Conservation (phyloP, 768 basidiomycete species). For the Grammothele lineata region DNA sequence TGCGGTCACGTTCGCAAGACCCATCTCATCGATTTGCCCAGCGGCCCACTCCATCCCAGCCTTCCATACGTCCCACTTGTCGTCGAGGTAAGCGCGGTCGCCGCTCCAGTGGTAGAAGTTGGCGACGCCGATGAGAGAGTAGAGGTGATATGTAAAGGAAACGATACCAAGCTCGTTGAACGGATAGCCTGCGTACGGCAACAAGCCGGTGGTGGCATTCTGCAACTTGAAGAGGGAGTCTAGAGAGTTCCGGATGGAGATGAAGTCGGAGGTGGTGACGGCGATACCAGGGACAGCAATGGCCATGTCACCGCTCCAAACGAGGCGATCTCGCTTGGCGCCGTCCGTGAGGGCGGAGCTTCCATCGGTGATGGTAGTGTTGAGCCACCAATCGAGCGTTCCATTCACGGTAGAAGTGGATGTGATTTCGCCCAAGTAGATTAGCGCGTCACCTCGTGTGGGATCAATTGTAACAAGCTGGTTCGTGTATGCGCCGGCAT, state of each 20-base stretch:
- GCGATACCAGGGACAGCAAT: slow-evolving; percentile 15
- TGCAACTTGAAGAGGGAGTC: slow-evolving; percentile 13
- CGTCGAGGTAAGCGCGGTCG: slow-evolving; percentile 11
- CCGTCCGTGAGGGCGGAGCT: slow-evolving; percentile 12
- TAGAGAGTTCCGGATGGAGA: slow-evolving; percentile 11
- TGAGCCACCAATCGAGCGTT: slow-evolving; percentile 8
- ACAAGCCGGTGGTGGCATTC: slow-evolving; percentile 1
- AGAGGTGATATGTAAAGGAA: slow-evolving; percentile 17
- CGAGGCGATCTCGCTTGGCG: slow-evolving; percentile 13
- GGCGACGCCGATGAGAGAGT: slow-evolving; percentile 13
- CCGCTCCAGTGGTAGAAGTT: slow-evolving; percentile 16
- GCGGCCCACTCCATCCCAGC: slow-evolving; percentile 11
- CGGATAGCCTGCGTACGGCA: slow-evolving; percentile 12
- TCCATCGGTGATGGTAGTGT: slow-evolving; percentile 15
- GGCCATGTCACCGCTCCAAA: slow-evolving; percentile 17
- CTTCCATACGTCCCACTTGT: slow-evolving; percentile 11
- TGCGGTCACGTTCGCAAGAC: slow-evolving; percentile 13
- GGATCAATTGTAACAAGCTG: slow-evolving; percentile 14
- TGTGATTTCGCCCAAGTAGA: neutral
- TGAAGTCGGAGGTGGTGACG: slow-evolving; percentile 11
- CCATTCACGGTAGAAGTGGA: neutral
- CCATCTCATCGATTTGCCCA: slow-evolving; percentile 9
- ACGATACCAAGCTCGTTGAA: slow-evolving; percentile 9
- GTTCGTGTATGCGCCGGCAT: slow-evolving; percentile 15
- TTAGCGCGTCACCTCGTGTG: slow-evolving; percentile 7